Evolutionary conservation across 2,329 filamentous ascomycete species (phyloP).

Genomic region (Pseudogymnoascus sp.): DNA sequence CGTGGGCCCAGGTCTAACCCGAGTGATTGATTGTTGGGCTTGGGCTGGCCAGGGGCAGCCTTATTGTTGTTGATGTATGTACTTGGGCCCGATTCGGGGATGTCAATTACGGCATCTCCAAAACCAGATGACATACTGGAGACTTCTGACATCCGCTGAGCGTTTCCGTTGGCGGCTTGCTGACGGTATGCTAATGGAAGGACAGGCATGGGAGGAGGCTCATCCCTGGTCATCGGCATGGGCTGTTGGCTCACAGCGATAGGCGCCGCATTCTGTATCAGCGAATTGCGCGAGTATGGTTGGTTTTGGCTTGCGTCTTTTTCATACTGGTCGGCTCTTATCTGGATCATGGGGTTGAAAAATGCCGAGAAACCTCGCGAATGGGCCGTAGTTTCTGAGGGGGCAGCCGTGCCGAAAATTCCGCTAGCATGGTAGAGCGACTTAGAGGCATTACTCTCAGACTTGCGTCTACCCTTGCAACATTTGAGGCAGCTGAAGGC

Average conservation of each 20-base stretch:
- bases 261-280: constrained; percentile 2
- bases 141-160: constrained; percentile 29
- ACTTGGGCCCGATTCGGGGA: constrained; percentile 27
- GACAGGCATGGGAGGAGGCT: constrained; percentile 26
- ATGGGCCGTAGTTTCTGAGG: background rate
- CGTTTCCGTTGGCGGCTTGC: background rate
- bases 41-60: background rate
- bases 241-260: background rate
- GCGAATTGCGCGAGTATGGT: background rate
- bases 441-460: background rate
- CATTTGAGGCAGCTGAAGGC: background rate
- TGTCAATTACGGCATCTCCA: constrained; percentile 51
- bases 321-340: background rate
- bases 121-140: constrained; percentile 59
- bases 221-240: background rate
- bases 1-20: constrained; percentile 11
- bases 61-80: constrained; percentile 13
- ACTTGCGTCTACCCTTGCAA: background rate
- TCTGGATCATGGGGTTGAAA: constrained; percentile 3
- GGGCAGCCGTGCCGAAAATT: background rate
- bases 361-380: constrained; percentile 2
- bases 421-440: background rate
- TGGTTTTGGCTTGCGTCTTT: background rate
- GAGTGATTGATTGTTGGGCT: background rate
- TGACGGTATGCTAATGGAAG: background rate